These are phyloP conservation scores for Primulina huaijiensis DNA, from an alignment of 257 asterid genomes.

Conservation along the genomic window DNA sequence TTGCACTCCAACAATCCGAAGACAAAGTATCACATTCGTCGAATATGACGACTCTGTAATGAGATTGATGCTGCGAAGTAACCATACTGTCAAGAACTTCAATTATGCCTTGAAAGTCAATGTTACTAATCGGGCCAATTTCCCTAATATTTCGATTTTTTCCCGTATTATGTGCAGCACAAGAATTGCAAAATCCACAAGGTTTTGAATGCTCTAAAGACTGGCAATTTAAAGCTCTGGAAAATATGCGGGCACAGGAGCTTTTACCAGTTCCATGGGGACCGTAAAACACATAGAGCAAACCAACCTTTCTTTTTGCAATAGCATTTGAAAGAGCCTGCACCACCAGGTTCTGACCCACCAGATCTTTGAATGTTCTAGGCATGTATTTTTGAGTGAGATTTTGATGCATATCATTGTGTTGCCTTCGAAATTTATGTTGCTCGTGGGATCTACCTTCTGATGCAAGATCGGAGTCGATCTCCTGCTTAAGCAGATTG, in stretches of 20 bases:
- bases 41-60: constrained; percentile 61
- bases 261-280: constrained; percentile 94
- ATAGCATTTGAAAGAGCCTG: constrained; percentile 89
- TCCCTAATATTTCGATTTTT: constrained; percentile 60
- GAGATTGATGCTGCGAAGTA: constrained; percentile 47
- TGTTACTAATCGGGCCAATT: constrained; percentile 65
- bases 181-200: constrained; percentile 73
- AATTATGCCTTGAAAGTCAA: constrained; percentile 52
- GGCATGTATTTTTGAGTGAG: constrained; percentile 86
- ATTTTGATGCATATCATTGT: constrained; percentile 61
- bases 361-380: constrained; percentile 67
- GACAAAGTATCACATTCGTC: constrained; percentile 73
- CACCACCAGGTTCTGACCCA: constrained; percentile 85
- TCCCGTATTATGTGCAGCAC: constrained; percentile 55
- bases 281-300: constrained; percentile 80
- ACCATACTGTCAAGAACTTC: constrained; percentile 49
- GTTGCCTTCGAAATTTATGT: constrained; percentile 36
- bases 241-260: constrained; percentile 73
- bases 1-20: constrained; percentile 72
- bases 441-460: constrained; percentile 69
- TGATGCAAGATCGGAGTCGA: constrained; percentile 76
- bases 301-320: constrained; percentile 55
- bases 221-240: constrained; percentile 76
- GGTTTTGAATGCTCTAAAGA: constrained; percentile 69
- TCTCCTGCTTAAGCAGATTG: constrained; percentile 60